Percentiles rank a stretch among this genome's conserved stretches.
phyloP scores from a whole-genome alignment of 140 eudicot species.

The Bidens hawaiensis region DNA sequence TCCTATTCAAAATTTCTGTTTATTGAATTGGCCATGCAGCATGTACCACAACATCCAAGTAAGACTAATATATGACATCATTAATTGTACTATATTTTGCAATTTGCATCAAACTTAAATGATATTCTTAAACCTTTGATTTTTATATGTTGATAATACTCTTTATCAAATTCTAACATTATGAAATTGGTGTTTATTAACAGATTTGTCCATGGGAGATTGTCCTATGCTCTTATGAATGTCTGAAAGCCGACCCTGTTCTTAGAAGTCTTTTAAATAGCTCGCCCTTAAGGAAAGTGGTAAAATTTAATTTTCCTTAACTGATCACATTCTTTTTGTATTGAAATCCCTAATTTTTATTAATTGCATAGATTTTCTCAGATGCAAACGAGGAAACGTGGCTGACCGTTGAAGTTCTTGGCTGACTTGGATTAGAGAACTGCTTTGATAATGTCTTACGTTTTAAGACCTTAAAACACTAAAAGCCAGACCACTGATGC shows the following conservation, averaged over 20 bases:
- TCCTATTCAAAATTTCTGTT: no score
- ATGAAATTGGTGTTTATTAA: neutral
- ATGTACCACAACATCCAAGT: no score
- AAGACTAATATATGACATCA: neutral
- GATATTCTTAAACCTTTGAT: no score
- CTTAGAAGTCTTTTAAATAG: slow-evolving; percentile 70
- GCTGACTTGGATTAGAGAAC: slow-evolving; percentile 73
- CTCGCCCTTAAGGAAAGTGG: slow-evolving; percentile 83
- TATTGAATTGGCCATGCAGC: no score
- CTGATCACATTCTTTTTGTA: neutral
- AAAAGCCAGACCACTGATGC: slow-evolving; percentile 21
- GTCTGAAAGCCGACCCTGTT: slow-evolving; percentile 71
- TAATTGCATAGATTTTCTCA: slow-evolving; percentile 64
- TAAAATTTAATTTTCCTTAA: slow-evolving; percentile 20
- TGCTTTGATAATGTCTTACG: slow-evolving; percentile 74
- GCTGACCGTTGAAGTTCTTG: slow-evolving; percentile 63
- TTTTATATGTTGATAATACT: slow-evolving; percentile 89
- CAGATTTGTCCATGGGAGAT: slow-evolving; percentile 91
- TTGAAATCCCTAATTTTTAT: neutral
- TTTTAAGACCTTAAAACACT: slow-evolving; percentile 78
- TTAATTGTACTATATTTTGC: neutral
- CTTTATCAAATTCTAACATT: slow-evolving; percentile 37
- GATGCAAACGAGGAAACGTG: slow-evolving; percentile 85
- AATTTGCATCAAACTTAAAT: neutral
- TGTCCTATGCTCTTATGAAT: slow-evolving; percentile 85